Evolutionary conservation across 2,329 filamentous ascomycete genomes (phyloP).

Genomic region (Aspergillus sp.): DNA sequence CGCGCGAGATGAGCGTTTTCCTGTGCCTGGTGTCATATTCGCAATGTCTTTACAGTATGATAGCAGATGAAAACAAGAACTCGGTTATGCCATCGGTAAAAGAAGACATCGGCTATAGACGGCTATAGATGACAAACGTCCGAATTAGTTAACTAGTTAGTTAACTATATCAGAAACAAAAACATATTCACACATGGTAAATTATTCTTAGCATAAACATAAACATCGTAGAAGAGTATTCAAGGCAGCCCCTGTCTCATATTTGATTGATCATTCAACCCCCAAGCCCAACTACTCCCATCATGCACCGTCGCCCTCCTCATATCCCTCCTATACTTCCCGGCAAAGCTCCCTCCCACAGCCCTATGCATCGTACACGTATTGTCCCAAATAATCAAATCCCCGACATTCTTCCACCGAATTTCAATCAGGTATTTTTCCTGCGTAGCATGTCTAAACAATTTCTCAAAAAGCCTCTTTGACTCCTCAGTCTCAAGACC

Average conservation of each 20-base stretch:
- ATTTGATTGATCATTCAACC: slow-evolving; percentile 32
- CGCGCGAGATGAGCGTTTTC: not conserved
- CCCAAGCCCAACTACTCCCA: slow-evolving; percentile 35
- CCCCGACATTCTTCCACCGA: slow-evolving; percentile 43
- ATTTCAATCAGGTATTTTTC: slow-evolving; percentile 42
- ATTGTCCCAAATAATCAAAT: slow-evolving; percentile 56
- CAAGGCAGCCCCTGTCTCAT: slow-evolving; percentile 20
- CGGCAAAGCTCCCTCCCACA: slow-evolving; percentile 41
- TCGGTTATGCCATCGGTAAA: too few species aligned
- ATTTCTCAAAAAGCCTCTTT: slow-evolving; percentile 24
- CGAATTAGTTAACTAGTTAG: too few species aligned
- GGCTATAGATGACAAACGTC: too few species aligned
- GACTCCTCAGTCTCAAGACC: slow-evolving; percentile 32
- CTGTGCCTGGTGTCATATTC: not conserved
- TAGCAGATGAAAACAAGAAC: too few species aligned
- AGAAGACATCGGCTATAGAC: too few species aligned
- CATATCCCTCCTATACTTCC: slow-evolving; percentile 47
- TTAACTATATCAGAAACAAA: too few species aligned
- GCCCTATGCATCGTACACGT: slow-evolving; percentile 50
- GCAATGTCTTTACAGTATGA: too few species aligned
- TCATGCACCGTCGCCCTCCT: slow-evolving; percentile 52
- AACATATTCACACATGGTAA: too few species aligned
- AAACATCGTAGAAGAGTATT: not conserved
- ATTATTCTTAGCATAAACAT: too few species aligned
- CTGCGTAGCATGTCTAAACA: slow-evolving; percentile 41